Percentiles rank a stretch among this genome's conserved stretches.
These are phyloP conservation scores for Diospyros lotus DNA, from an alignment of 148 eudicot genomes.

Conservation along the genomic window DNA sequence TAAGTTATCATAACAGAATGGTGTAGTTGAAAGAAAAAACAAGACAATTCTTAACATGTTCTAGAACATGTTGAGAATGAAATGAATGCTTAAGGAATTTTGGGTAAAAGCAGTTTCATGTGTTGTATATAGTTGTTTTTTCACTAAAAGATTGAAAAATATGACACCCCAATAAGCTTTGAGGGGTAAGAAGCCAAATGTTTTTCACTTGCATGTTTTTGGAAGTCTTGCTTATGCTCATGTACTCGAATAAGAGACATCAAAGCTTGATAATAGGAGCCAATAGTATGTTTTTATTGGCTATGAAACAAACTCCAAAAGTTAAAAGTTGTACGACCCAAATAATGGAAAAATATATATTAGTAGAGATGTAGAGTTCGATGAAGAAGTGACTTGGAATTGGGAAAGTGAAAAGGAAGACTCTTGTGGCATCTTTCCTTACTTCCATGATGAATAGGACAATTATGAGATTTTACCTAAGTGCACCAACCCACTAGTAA, in stretches of 20 bases:
- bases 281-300: neutral
- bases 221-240: neutral
- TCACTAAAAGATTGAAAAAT: neutral
- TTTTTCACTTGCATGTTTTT: neutral
- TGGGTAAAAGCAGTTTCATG: neutral
- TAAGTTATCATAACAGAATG: neutral
- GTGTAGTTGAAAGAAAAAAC: neutral
- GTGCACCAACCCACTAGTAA: too few relatives aligned
- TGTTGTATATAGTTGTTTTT: conserved; percentile 1
- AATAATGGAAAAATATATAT: neutral
- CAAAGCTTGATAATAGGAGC: neutral
- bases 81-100: neutral
- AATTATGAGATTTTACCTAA: neutral
- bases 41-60: neutral
- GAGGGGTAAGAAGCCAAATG: neutral
- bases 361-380: conserved; percentile 1
- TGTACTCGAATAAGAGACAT: neutral
- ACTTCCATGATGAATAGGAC: neutral
- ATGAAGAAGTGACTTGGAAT: neutral
- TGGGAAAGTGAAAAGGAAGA: neutral
- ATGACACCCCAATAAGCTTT: neutral
- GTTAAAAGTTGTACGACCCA: neutral
- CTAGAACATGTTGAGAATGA: neutral
- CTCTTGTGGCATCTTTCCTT: neutral
- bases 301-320: neutral